Base-by-base conservation (phyloP, 129 eudicot genomes). In the Lactuca saligna region DNA sequence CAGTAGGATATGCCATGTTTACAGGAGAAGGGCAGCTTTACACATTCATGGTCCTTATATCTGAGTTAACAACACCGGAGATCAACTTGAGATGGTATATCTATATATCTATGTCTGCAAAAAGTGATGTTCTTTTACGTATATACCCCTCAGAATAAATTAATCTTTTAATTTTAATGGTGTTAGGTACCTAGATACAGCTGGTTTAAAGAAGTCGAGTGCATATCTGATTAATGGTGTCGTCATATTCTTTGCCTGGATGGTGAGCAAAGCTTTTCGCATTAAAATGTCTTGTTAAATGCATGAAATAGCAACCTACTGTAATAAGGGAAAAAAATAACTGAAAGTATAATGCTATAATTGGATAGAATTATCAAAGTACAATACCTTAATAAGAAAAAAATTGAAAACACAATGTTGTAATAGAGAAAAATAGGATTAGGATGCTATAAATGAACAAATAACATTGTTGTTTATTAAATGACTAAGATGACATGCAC, bases 11-110 rank as follows among this genome's bases (percentile, higher is more conserved):
- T 74, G 77, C 97, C 35, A 86, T 91, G 97, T 83, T 82, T 64
- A 85, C 87, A 29, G 91, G 94, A 71, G 96, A 91, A 74, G 96
- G 91, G 8, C 97, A 91, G 75, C 79, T 88, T 59, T 91, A 88
- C 64, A 82, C 87, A 4, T 91, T 79, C 78, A 86, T 86, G 91
- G 87, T 91, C 62, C 86, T 91, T 71, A 82, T 91, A 17, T 91
- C 96, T 55, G 96, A 91, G 79, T 81, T 84, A 68, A 91, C 98
- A 16, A 91, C 98, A 48, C 98, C 98, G 4, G 88, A 72, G 58
- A 84, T 91, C 72, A 91, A 91, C 76, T 67, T 91, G 81, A 84
- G 98, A 86, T 91, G 98, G 98, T 91, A 86, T 11, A 1, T 53
- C 0, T 57, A 3, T 73, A 4, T 38, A 20, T n/a, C n/a, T n/a